These are phyloP conservation scores for Vaccinium macrocarpon DNA, from an alignment of 148 eudicot species.

Conservation along the genomic window DNA sequence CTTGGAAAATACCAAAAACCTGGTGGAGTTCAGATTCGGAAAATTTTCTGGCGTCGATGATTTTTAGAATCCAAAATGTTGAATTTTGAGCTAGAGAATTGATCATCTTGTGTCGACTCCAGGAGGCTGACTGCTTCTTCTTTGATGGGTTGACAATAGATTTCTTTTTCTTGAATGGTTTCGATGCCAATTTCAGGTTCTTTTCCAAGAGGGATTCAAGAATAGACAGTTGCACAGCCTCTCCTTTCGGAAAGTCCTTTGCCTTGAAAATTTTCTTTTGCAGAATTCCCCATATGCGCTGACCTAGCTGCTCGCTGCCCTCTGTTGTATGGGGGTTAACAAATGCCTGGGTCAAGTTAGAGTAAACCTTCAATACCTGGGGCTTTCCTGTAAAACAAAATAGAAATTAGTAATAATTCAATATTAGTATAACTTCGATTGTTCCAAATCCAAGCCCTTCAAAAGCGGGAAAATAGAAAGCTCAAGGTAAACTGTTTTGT, in stretches of 20 bases:
- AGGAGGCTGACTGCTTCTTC: slow-evolving; percentile 64
- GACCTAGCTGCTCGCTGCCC: slow-evolving; percentile 88
- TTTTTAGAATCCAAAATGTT: slow-evolving; percentile 82
- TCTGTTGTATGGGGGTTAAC: slow-evolving; percentile 82
- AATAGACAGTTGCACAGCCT: slow-evolving; percentile 49
- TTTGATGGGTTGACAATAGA: slow-evolving; percentile 45
- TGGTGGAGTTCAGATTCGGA: slow-evolving; percentile 49
- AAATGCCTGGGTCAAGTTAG: slow-evolving; percentile 78
- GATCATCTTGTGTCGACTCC: slow-evolving; percentile 61
- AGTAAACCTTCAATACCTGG: slow-evolving; percentile 63
- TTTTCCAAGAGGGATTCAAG: slow-evolving; percentile 70
- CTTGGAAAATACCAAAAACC: slow-evolving; percentile 56
- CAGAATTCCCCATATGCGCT: slow-evolving; percentile 82
- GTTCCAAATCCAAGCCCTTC: neutral
- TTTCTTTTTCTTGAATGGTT: slow-evolving; percentile 77
- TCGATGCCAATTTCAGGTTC: slow-evolving; percentile 70
- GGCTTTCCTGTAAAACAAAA: slow-evolving; percentile 45
- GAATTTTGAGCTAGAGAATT: slow-evolving; percentile 73
- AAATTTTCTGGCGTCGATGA: slow-evolving; percentile 62
- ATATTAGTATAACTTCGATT: neutral
- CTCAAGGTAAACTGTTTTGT: neutral
- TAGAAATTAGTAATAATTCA: neutral
- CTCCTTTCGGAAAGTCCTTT: slow-evolving; percentile 74
- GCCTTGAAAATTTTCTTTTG: slow-evolving; percentile 87
- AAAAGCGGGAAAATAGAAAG: neutral